phyloP scores from a whole-genome alignment of 1,139 yeast species.

The Geotrichum siamense region DNA sequence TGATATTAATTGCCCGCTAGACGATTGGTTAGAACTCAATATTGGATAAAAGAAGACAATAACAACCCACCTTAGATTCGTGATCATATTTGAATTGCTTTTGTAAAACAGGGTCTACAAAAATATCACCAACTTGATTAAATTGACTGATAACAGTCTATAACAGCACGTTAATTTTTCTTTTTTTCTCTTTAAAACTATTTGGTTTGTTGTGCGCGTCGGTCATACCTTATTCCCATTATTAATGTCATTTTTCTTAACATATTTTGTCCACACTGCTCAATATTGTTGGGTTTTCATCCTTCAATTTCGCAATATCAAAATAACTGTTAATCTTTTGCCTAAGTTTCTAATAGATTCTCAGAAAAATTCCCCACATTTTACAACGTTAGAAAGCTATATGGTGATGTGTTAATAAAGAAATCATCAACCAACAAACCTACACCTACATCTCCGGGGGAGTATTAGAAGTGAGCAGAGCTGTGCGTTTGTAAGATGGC shows the following conservation, averaged over 20 bases:
- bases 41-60: neutral
- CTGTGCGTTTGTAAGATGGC: too few relatives aligned
- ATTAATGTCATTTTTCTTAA: conserved; percentile 41
- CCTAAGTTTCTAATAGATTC: neutral
- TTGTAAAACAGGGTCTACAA: conserved; percentile 43
- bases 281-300: conserved; percentile 30
- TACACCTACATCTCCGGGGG: conserved; percentile 61
- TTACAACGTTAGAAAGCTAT: conserved; percentile 25
- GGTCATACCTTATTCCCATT: conserved; percentile 20
- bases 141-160: conserved; percentile 40
- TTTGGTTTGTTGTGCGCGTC: too few relatives aligned
- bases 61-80: conserved; percentile 29
- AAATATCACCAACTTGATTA: conserved; percentile 41
- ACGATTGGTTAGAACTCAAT: neutral
- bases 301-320: conserved; percentile 35
- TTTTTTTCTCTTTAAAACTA: conserved; percentile 16
- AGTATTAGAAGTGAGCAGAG: conserved; percentile 66
- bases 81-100: conserved; percentile 60
- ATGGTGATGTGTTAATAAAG: conserved; percentile 70
- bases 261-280: conserved; percentile 30
- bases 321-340: neutral
- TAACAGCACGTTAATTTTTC: conserved; percentile 11
- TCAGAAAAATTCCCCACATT: conserved; percentile 21
- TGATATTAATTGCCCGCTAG: conserved; percentile 19
- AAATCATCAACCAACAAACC: conserved; percentile 44